A percentile compares a stretch with the other conserved stretches of the same genome.
Conservation (phyloP, 2,329 filamentous ascomycete species). For the Cladobotryum protrusum region DNA sequence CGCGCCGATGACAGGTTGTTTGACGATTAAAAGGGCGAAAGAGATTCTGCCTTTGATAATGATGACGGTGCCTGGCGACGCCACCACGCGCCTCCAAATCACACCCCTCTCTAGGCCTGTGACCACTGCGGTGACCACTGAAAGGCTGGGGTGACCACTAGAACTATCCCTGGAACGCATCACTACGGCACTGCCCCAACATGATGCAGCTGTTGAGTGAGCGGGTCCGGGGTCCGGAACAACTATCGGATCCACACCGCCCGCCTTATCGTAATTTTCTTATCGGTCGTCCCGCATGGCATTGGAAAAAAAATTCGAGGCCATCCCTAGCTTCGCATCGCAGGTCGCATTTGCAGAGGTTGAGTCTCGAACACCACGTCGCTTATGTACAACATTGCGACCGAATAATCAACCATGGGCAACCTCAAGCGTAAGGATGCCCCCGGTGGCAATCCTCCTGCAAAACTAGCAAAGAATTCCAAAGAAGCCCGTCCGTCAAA, state of each 20-base stretch:
- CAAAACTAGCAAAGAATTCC: conserved; percentile 43
- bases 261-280: conserved; percentile 15
- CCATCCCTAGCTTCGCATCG: neutral
- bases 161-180: no score
- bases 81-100: conserved; percentile 8
- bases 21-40: neutral
- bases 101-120: neutral
- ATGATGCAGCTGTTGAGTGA: neutral
- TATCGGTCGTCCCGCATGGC: conserved; percentile 21
- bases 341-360: conserved; percentile 5
- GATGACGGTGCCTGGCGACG: conserved; percentile 10
- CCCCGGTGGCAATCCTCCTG: conserved; percentile 42
- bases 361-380: conserved; percentile 4
- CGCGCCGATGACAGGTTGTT: conserved; percentile 1
- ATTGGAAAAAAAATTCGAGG: conserved; percentile 21
- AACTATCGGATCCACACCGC: conserved; percentile 13
- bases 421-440: conserved; percentile 54
- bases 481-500: conserved; percentile 43
- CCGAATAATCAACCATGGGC: conserved; percentile 41
- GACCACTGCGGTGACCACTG: neutral
- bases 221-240: conserved; percentile 12
- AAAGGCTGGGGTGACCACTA: no score
- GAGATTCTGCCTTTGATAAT: neutral
- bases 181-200: neutral
- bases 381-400: conserved; percentile 3